Base-by-base conservation (phyloP, 1,284 basidiomycete species). In the Blastosporella zonata region DNA sequence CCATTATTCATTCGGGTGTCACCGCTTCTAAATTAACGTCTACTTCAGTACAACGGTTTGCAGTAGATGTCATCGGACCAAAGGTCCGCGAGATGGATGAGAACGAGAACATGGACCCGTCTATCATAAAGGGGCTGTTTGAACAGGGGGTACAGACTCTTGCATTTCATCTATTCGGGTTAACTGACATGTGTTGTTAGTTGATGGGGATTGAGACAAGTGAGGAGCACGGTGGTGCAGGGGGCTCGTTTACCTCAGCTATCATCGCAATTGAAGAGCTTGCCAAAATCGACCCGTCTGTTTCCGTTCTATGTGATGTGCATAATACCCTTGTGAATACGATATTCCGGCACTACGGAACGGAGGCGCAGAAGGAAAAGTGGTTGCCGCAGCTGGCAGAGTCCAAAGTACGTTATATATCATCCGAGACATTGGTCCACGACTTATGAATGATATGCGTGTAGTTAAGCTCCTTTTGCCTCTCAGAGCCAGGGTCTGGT, bases 321-420 rank as follows among this genome's bases (percentile, higher is more conserved):
- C 96, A 99, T 79, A 99, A 99, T 67, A 97, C 94, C 3, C 84
- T 97, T 43, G 91, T 98, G 60, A 97, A 97, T 73, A 98, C 96
- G 23, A 87, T 99, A 57, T 71, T 99, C 59, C 83, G 95, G 54
- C 86, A 86, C 61, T 90, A 97, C 65, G 96, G 85, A 3, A 88
- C 80, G 22, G 79, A 90, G 58, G 86, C 87, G 57, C 86, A 98
- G 62, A 82, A 93, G 67, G 84, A 90, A 54, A 90, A 90, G 64
- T 99, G 90, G 81, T 72, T 99, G 27, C 94, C 96, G 2, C 77
- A 81, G 60, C 81, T 99, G 4, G 73, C 93, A 0, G 80, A 87
- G 57, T 79, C 77, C 38, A 90, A 87, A 74, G 93, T 90, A 35
- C 47, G 74, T 67, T 35, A 45, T 21, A 22, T 36, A 4, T 18